Base-by-base conservation (phyloP, 1,139 yeast genomes). In the Hyphopichia pseudoburtonii region DNA sequence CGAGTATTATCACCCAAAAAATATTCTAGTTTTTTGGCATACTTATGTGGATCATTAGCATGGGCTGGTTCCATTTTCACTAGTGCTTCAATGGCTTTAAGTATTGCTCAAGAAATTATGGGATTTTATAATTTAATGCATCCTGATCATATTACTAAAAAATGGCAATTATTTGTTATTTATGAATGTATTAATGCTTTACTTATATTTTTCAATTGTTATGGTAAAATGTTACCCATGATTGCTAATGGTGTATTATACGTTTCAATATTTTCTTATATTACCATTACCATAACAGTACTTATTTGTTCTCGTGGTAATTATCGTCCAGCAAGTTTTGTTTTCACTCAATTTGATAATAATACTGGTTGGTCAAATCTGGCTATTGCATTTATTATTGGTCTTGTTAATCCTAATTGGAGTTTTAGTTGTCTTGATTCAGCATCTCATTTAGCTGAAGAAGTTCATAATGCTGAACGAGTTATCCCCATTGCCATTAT, bases 361-460 rank as follows among this genome's bases (percentile, higher is more conserved):
- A 58, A 55, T 26, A 68, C 74, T 16, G 74, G 74, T 25, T 69
- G 74, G 73, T 44, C 56, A 12, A 52, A 63, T 11, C 48, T 69
- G 8, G 73, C 70, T 32, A 64, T 67, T 46, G 73, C 74, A 2
- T 68, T 68, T 50, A 76, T 81, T 39, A 79, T 80, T 11, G 86
- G 86, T 37, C 60, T 81, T 42, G 75, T 81, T 47, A 80, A 80
- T 53, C 86, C 86, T 26, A 80, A 79, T 36, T 80, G 86, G 86
- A 75, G 82, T 1, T 80, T 80, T 54, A 72, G 80, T n/a, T 80
- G 86, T 56, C 62, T 80, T 39, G 87, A 81, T 52, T 76, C 82
- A 45, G 86, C 86, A 7, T 77, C 86, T 2, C 86, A 80, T 50
- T 75, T 81, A 77, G 84, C 85, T 12, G 85, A 80, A 56, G 87